Percentiles rank a stretch among this genome's conserved stretches.
These are phyloP conservation scores for Nigrograna mackinnonii DNA, from an alignment of 2,329 filamentous ascomycete species.

Conservation along the genomic window DNA sequence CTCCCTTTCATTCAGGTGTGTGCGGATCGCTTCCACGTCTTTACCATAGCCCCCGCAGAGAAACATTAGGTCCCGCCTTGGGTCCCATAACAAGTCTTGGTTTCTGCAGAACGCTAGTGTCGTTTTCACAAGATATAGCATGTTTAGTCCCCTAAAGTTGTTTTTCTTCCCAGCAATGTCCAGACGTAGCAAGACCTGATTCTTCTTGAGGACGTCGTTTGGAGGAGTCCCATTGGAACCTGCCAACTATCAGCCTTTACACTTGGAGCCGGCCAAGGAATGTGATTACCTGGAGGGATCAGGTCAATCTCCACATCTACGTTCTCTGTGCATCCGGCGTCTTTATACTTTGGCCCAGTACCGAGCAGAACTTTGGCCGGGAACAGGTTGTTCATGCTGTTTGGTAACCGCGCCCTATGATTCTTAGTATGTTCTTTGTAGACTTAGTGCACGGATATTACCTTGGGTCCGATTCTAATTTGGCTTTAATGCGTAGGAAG, in stretches of 20 bases:
- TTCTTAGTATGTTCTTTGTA: conserved; percentile 12
- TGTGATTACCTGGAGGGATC: conserved; percentile 29
- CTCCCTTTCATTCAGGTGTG: conserved; percentile 22
- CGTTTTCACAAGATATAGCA: conserved; percentile 30
- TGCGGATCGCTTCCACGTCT: conserved; percentile 24
- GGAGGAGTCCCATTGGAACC: conserved; percentile 30
- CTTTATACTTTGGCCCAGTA: conserved; percentile 35
- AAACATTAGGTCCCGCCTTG: conserved; percentile 29
- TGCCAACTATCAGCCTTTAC: conserved; percentile 12
- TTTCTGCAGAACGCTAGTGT: conserved; percentile 26
- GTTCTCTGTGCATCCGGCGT: conserved; percentile 25
- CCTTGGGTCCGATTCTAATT: conserved; percentile 31
- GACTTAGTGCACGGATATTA: conserved; percentile 8
- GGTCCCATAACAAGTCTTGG: conserved; percentile 31
- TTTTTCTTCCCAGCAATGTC: conserved; percentile 22
- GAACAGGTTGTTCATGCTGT: conserved; percentile 32
- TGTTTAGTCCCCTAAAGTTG: conserved; percentile 33
- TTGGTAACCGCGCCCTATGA: conserved; percentile 26
- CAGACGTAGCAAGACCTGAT: conserved; percentile 27
- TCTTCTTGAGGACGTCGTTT: conserved; percentile 24
- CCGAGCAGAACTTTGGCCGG: conserved; percentile 31
- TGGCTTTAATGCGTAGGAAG: conserved; percentile 27
- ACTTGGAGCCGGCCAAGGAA: not conserved
- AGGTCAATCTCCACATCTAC: conserved; percentile 34
- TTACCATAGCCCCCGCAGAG: conserved; percentile 28